Evolutionary conservation across 306 rosid genomes (phyloP).

Genomic region (Quercus engelmannii): DNA sequence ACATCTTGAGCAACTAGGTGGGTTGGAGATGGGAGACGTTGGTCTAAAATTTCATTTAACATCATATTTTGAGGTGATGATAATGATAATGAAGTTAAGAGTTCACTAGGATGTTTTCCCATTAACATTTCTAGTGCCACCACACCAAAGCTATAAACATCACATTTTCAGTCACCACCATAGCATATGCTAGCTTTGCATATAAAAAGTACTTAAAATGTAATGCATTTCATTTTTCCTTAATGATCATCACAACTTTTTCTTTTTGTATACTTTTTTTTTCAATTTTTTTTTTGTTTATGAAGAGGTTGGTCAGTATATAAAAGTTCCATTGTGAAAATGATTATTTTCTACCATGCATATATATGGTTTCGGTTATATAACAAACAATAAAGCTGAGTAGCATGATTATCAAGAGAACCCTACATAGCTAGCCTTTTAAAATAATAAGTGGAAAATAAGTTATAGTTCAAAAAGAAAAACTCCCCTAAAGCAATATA

Average conservation of each 20-base stretch:
- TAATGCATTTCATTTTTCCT: background rate
- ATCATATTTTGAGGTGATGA: background rate
- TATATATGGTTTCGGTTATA: no score
- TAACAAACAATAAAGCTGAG: no score
- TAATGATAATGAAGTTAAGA: no score
- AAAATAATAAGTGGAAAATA: background rate
- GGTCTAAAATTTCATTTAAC: no score
- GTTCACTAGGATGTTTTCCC: slow-evolving; percentile 6
- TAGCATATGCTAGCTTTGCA: background rate
- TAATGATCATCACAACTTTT: no score
- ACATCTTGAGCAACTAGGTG: no score
- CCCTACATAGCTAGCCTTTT: no score
- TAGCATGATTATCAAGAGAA: no score
- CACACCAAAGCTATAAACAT: slow-evolving; percentile 18
- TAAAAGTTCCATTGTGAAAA: background rate
- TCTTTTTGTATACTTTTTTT: no score
- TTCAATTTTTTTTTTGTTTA: no score
- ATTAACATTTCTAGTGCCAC: slow-evolving; percentile 19
- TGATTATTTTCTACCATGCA: background rate
- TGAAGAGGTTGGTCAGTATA: background rate
- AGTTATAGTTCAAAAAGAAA: background rate
- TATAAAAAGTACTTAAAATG: background rate
- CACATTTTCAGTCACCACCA: slow-evolving; percentile 4
- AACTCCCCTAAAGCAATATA: slow-evolving; percentile 14
- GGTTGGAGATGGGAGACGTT: no score